Base-by-base conservation (phyloP, 2,329 filamentous ascomycete species). In the Decorospora gaudefroyi region DNA sequence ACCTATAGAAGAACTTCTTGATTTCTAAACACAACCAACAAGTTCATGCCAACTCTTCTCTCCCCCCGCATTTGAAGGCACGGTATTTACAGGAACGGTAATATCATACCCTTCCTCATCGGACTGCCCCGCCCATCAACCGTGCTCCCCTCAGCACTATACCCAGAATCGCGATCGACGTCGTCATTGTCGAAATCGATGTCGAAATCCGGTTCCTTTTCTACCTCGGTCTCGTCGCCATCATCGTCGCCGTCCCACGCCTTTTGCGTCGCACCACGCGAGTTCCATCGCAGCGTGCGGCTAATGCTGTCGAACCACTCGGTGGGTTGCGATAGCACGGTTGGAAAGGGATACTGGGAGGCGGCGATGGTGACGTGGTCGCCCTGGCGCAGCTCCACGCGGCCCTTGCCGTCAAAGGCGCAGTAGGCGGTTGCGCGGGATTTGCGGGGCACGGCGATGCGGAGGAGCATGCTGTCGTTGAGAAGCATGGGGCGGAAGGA, bases 221-320 rank as follows among this genome's bases (percentile, higher is more conserved):
- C 62, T 9, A 71, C 69, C 5, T 72, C 77, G 4, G 29, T 27
- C 7, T 78, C 78, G 2, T 68, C 75, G 47, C 41, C 76, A 69
- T 37, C 76, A 71, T 64, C 64, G 16, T 69, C 70, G 12, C 64
- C 70, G 42, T 81, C 81, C 76, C 85, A 99, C 3, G 84, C 88
- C 71, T 96, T 97, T 72, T 99, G 93, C 41, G 86, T 86, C 4
- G 92, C 91, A 4, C 90, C 91, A 31, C 93, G 82, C 17, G 88
- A 92, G 73, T 99, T 99, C 93, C 93, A 99, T 51, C 91, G 82
- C 46, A 99, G 78, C 3, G 92, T 96, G 49, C 92, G 83, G 39
- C 88, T 90, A 34, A 99, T 90, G 63, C 89, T 95, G 70, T 96
- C 88, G 67, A 99, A 96, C 93, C 93, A 99, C 70, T 99, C 93